These are phyloP conservation scores for Debaryomycetaceae sp. DNA, from an alignment of 1,139 yeast genomes.

Conservation along the genomic window DNA sequence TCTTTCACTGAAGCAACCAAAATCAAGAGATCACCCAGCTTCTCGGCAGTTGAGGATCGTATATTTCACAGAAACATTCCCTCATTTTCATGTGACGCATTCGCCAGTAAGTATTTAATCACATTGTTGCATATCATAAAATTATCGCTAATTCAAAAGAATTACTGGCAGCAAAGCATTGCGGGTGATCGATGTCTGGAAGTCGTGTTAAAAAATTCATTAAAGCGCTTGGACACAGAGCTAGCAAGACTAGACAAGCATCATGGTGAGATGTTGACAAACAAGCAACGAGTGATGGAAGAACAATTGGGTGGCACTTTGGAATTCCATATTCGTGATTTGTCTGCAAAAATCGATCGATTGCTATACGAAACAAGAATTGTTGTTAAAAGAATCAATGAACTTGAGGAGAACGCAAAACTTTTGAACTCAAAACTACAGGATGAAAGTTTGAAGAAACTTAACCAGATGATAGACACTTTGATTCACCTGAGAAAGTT, in stretches of 20 bases:
- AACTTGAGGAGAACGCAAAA: conserved; percentile 66
- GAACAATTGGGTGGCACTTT: conserved; percentile 33
- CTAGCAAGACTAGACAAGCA: conserved; percentile 28
- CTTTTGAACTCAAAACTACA: conserved; percentile 43
- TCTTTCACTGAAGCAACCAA: conserved; percentile 5
- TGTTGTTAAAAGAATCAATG: conserved; percentile 68
- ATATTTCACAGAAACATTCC: conserved; percentile 10
- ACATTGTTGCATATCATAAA: background rate
- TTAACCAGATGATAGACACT: conserved; percentile 31
- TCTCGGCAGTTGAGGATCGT: conserved; percentile 41
- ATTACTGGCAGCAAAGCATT: background rate
- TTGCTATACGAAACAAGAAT: conserved; percentile 77
- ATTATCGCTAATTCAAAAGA: background rate
- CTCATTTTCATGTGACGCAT: background rate
- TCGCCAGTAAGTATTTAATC: background rate
- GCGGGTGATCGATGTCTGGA: background rate
- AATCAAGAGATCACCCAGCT: conserved; percentile 33
- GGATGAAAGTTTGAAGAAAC: conserved; percentile 25
- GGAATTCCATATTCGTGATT: conserved; percentile 52
- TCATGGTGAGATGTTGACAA: conserved; percentile 25
- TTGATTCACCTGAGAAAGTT: conserved; percentile 35
- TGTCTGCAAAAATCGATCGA: conserved; percentile 70
- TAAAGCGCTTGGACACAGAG: conserved; percentile 29
- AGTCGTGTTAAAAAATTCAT: conserved; percentile 17
- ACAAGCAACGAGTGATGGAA: conserved; percentile 30